A percentile compares a stretch with the other conserved stretches of the same genome.
Conservation (phyloP, 305 asterid genomes). For the Salvia sclarea region DNA sequence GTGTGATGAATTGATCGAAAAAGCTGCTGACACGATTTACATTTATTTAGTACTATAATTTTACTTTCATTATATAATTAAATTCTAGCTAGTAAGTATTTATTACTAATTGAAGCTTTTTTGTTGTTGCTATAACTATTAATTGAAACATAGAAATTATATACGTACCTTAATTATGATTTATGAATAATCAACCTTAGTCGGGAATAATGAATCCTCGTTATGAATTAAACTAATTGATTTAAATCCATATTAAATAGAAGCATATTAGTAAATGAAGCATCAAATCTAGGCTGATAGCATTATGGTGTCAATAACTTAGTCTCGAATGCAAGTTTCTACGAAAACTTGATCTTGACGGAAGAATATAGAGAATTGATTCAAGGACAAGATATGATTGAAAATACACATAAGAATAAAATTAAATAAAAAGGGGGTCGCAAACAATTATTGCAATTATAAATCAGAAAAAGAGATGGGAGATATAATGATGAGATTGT, state of each 20-base stretch:
- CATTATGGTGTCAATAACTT: neutral
- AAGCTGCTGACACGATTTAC: neutral
- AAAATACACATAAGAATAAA: neutral
- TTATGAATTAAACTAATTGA: too few relatives aligned
- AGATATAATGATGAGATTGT: constrained; percentile 27
- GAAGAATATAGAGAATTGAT: neutral
- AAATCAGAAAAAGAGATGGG: neutral
- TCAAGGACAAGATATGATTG: constrained; percentile 14
- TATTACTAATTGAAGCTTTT: too few relatives aligned
- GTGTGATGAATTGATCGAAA: too few relatives aligned
- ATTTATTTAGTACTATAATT: too few relatives aligned
- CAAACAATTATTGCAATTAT: constrained; percentile 15
- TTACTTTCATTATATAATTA: too few relatives aligned
- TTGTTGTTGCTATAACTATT: too few relatives aligned
- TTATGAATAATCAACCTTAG: too few relatives aligned
- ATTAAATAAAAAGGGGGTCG: neutral
- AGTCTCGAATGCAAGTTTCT: neutral
- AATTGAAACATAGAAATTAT: neutral
- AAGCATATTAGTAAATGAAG: neutral
- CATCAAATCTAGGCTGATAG: neutral
- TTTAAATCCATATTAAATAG: neutral
- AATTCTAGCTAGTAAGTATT: too few relatives aligned
- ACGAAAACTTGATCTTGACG: neutral
- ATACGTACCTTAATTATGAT: neutral
- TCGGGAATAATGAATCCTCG: too few relatives aligned